A percentile compares a stretch with the other conserved stretches of the same genome.
Conservation (phyloP, 768 basidiomycete species). For the Candolleomyces aberdarensis region DNA sequence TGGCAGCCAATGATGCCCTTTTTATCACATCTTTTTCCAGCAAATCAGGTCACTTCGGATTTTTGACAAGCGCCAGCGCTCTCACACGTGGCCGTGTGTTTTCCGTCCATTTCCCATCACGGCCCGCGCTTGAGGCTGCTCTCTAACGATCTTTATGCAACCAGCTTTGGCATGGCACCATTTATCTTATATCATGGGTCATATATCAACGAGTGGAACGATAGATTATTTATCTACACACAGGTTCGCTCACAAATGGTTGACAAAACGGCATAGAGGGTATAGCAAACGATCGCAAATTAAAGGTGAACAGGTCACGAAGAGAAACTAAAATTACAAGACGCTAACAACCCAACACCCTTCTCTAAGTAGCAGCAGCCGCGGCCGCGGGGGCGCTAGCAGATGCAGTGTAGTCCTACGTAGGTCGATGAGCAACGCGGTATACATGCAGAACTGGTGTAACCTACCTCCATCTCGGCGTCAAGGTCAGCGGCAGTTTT, state of each 20-base stretch:
- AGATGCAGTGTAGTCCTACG: constrained; percentile 62
- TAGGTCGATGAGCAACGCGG: constrained; percentile 1
- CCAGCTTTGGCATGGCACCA: too few relatives aligned
- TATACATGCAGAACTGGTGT: not conserved
- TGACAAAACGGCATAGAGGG: constrained; percentile 1
- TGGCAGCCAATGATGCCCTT: not conserved
- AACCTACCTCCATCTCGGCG: constrained; percentile 92
- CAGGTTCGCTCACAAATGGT: not conserved
- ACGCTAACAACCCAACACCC: constrained; percentile 5
- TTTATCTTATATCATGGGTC: not conserved
- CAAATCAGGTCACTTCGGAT: constrained; percentile 13
- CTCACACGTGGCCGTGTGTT: not conserved
- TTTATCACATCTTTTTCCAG: constrained; percentile 8
- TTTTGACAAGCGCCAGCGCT: not conserved
- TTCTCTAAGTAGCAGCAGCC: constrained; percentile 27
- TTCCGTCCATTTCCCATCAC: not conserved
- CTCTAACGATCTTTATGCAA: too few relatives aligned
- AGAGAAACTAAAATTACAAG: not conserved
- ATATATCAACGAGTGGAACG: not conserved
- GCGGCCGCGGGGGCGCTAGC: constrained; percentile 40
- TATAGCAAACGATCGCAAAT: constrained; percentile 5
- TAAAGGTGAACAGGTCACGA: not conserved
- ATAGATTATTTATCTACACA: constrained; percentile 1
- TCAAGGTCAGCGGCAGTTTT: constrained; percentile 91
- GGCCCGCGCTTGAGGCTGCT: not conserved